Percentiles rank a stretch among this genome's conserved stretches.
These are phyloP conservation scores for Dactylellina drechsleri DNA, from an alignment of 2,329 filamentous ascomycete species.

Conservation along the genomic window DNA sequence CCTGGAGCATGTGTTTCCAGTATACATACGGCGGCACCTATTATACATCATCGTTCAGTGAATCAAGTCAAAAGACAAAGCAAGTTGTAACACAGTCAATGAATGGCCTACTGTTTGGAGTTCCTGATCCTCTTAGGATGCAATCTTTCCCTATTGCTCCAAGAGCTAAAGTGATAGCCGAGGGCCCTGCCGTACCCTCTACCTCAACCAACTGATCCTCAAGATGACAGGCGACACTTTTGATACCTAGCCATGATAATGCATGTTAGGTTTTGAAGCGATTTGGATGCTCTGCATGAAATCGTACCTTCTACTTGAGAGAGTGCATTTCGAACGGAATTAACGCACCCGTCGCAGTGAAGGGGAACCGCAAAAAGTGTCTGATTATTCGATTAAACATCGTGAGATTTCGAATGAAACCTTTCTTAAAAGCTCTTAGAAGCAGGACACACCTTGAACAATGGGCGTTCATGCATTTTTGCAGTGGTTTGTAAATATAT, in stretches of 20 bases:
- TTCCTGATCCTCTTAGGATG: constrained; percentile 88
- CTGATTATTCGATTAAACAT: constrained; percentile 63
- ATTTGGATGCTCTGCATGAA: not conserved
- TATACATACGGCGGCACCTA: constrained; percentile 89
- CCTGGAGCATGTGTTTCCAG: constrained; percentile 80
- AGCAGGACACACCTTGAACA: constrained; percentile 28
- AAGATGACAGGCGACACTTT: constrained; percentile 82
- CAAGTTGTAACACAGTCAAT: constrained; percentile 7
- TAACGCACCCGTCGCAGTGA: constrained; percentile 88
- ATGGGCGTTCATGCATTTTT: constrained; percentile 22
- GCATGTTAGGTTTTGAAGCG: not conserved
- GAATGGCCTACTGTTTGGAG: constrained; percentile 76
- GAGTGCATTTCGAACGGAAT: constrained; percentile 82
- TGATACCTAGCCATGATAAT: constrained; percentile 70
- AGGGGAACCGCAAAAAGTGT: constrained; percentile 95
- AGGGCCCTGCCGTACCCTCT: constrained; percentile 88
- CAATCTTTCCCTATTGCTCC: constrained; percentile 91
- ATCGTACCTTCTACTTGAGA: constrained; percentile 74
- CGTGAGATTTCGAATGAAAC: not conserved
- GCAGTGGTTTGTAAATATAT: not conserved
- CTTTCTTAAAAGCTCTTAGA: not conserved
- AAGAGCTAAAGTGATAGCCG: constrained; percentile 86
- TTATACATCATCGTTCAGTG: constrained; percentile 12
- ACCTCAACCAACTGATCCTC: constrained; percentile 84
- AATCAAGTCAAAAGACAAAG: not conserved